A percentile compares a stretch with the other conserved stretches of the same genome.
These are phyloP conservation scores for Elsinoe batatas DNA, from an alignment of 2,329 filamentous ascomycete genomes.

Conservation along the genomic window DNA sequence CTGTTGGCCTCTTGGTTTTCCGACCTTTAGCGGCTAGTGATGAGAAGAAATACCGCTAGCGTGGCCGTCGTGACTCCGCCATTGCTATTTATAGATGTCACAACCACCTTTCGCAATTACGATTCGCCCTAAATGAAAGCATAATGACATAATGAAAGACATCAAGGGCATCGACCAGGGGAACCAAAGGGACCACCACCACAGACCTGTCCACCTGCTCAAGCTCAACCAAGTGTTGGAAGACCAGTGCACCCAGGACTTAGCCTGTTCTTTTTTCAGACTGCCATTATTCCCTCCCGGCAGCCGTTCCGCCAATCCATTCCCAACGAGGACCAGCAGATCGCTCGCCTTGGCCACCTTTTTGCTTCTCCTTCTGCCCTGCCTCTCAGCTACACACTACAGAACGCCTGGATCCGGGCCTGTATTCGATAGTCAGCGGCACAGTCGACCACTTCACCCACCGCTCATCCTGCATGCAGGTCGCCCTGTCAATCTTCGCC, in stretches of 20 bases:
- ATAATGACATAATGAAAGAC: too few relatives aligned
- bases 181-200: neutral
- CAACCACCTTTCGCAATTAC: conserved; percentile 11
- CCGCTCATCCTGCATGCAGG: conserved; percentile 3
- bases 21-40: too few relatives aligned
- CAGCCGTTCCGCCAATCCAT: neutral
- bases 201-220: neutral
- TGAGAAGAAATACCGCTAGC: neutral
- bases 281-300: neutral
- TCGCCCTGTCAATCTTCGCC: conserved; percentile 1
- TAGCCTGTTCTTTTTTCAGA: neutral
- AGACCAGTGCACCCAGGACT: neutral
- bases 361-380: neutral
- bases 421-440: conserved; percentile 8
- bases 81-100: neutral
- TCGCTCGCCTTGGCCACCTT: neutral
- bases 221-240: conserved; percentile 6
- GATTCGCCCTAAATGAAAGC: too few relatives aligned
- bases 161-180: neutral
- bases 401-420: neutral
- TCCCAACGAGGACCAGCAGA: neutral
- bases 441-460: neutral
- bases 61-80: neutral
- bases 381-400: neutral
- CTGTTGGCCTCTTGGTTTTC: neutral